Evolutionary conservation across 345 rosid species (phyloP).

Genomic region (Abelmoschus esculentus): DNA sequence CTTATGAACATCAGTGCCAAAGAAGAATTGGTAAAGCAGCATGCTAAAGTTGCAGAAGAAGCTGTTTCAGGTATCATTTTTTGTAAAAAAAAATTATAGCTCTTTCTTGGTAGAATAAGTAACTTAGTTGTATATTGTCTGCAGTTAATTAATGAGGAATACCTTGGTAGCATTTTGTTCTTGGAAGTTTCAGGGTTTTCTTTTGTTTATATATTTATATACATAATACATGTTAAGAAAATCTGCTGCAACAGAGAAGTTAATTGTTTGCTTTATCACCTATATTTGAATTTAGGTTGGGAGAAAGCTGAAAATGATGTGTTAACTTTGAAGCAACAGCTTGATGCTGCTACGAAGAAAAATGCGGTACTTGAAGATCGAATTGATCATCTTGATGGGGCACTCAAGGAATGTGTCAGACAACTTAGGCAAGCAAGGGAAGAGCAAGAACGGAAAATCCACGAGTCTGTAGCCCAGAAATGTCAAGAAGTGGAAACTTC

Average conservation of each 20-base stretch:
- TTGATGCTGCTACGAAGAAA: constrained; percentile 50
- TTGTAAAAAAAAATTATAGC: too few relatives aligned
- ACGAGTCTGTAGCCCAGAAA: constrained; percentile 47
- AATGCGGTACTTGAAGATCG: constrained; percentile 57
- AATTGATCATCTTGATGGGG: constrained; percentile 78
- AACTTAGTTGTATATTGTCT: too few relatives aligned
- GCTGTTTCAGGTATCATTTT: too few relatives aligned
- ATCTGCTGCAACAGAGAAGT: background rate
- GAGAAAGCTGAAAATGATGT: constrained; percentile 92
- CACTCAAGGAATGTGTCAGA: constrained; percentile 19
- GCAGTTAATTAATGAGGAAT: too few relatives aligned
- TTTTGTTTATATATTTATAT: too few relatives aligned
- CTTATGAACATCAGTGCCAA: too few relatives aligned
- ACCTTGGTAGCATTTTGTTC: too few relatives aligned
- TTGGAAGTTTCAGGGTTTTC: too few relatives aligned
- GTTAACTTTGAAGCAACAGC: constrained; percentile 51
- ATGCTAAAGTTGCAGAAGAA: too few relatives aligned
- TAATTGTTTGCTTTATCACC: constrained; percentile 4
- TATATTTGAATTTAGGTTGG: constrained; percentile 55
- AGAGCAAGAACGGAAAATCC: constrained; percentile 65
- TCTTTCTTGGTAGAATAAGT: too few relatives aligned
- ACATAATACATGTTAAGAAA: background rate
- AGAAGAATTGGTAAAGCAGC: too few relatives aligned
- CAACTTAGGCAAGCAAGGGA: constrained; percentile 85
- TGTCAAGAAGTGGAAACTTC: constrained; percentile 50